These are phyloP conservation scores for Hapsidospora chrysogenum DNA, from an alignment of 495 filamentous ascomycete species.

Conservation along the genomic window DNA sequence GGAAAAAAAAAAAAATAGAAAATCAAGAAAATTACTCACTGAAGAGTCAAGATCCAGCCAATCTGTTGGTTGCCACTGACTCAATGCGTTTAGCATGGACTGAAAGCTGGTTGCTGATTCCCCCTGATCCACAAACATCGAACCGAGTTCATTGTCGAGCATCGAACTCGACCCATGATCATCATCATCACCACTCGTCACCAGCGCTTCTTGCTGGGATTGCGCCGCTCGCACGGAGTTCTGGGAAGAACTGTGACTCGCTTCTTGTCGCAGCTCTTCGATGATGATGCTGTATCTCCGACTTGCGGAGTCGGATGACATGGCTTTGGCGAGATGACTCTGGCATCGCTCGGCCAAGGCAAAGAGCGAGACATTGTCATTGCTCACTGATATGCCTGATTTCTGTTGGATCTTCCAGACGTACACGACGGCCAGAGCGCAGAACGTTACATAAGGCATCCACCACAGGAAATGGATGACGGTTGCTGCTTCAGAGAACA, in stretches of 20 bases:
- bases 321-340: slow-evolving; percentile 30
- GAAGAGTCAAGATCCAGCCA: slow-evolving; percentile 12
- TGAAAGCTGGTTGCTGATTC: too few species aligned
- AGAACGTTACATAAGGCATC: slow-evolving; percentile 22
- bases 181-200: too few species aligned
- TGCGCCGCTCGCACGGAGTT: too few species aligned
- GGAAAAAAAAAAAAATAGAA: too few species aligned
- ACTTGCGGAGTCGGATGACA: slow-evolving; percentile 31
- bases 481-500: too few species aligned
- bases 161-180: too few species aligned
- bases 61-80: slow-evolving; percentile 9
- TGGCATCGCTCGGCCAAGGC: slow-evolving; percentile 27
- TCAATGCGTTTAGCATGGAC: too few species aligned
- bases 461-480: slow-evolving; percentile 20
- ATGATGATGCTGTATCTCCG: slow-evolving; percentile 35
- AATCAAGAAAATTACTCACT: too few species aligned
- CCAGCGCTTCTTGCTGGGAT: too few species aligned
- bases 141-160: not conserved
- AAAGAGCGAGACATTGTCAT: slow-evolving; percentile 5
- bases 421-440: slow-evolving; percentile 17
- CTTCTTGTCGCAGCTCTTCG: slow-evolving; percentile 17
- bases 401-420: slow-evolving; percentile 16
- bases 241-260: too few species aligned
- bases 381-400: not conserved
- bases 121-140: slow-evolving; percentile 1